Evolutionary conservation across 2,329 filamentous ascomycete genomes (phyloP).

Genomic region (Tolypocladium paradoxum): DNA sequence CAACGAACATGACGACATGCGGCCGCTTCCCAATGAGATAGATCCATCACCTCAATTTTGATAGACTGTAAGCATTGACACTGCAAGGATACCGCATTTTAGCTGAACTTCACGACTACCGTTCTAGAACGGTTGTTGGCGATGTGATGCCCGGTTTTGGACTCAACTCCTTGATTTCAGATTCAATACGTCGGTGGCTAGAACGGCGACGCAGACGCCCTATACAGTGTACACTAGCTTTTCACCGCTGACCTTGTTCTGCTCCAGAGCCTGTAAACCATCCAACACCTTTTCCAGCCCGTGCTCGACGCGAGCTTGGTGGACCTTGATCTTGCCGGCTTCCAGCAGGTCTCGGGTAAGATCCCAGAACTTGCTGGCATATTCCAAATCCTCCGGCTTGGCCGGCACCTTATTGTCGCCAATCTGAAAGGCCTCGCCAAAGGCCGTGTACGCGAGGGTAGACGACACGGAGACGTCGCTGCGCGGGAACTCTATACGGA

Average conservation of each 20-base stretch:
- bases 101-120: too few relatives aligned
- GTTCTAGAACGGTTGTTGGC: too few relatives aligned
- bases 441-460: conserved; percentile 28
- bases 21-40: too few relatives aligned
- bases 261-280: conserved; percentile 21
- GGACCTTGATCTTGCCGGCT: conserved; percentile 24
- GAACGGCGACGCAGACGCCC: neutral
- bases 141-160: too few relatives aligned
- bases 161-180: neutral
- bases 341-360: conserved; percentile 20
- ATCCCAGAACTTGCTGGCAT: conserved; percentile 26
- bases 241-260: conserved; percentile 25
- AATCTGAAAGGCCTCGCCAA: conserved; percentile 24
- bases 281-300: conserved; percentile 24
- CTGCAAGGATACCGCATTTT: too few relatives aligned
- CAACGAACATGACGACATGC: too few relatives aligned
- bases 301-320: conserved; percentile 17
- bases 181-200: too few relatives aligned
- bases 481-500: conserved; percentile 5
- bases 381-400: conserved; percentile 19
- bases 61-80: too few relatives aligned
- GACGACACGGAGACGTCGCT: conserved; percentile 24
- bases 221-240: conserved; percentile 34
- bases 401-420: conserved; percentile 12
- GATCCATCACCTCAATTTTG: too few relatives aligned